Conservation (phyloP, 768 basidiomycete genomes). For the Thelephora aurantiotincta region DNA sequence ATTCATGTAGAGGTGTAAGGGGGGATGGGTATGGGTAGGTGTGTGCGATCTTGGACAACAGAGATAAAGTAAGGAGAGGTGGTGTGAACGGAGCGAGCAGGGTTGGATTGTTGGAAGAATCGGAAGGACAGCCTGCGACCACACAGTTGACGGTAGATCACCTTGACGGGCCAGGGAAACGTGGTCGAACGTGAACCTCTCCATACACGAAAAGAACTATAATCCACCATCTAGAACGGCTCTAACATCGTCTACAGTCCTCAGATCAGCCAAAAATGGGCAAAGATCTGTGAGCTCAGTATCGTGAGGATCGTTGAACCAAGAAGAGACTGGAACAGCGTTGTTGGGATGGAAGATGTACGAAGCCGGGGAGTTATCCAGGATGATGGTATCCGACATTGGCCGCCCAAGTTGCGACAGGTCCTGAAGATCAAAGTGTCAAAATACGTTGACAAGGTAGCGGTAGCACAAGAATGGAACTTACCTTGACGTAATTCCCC, state of each 20-base stretch:
- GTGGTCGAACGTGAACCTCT: too few relatives aligned
- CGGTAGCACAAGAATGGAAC: slow-evolving; percentile 6
- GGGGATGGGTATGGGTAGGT: too few relatives aligned
- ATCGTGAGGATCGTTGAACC: slow-evolving; percentile 99
- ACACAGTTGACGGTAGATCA: too few relatives aligned
- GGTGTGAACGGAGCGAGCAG: too few relatives aligned
- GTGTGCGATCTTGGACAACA: too few relatives aligned
- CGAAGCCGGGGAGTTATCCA: slow-evolving; percentile 97
- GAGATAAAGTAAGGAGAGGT: too few relatives aligned
- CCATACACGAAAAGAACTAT: slow-evolving; percentile 18
- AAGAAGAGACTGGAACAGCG: slow-evolving; percentile 95
- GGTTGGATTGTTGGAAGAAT: too few relatives aligned
- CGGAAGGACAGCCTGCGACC: too few relatives aligned
- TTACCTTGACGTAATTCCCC: slow-evolving; percentile 97
- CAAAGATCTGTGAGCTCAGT: slow-evolving; percentile 93
- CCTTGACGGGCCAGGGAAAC: too few relatives aligned
- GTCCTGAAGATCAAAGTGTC: slow-evolving; percentile 41
- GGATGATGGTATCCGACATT: slow-evolving; percentile 87
- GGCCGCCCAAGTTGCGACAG: slow-evolving; percentile 93
- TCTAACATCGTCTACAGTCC: slow-evolving; percentile 75
- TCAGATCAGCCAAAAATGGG: slow-evolving; percentile 86
- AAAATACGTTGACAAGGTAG: background rate
- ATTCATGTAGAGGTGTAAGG: too few relatives aligned
- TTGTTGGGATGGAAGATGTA: slow-evolving; percentile 99
- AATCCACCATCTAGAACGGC: slow-evolving; percentile 82